A percentile compares a stretch with the other conserved stretches of the same genome.
Conservation (phyloP, 768 basidiomycete genomes). For the Suillus clintonianus region DNA sequence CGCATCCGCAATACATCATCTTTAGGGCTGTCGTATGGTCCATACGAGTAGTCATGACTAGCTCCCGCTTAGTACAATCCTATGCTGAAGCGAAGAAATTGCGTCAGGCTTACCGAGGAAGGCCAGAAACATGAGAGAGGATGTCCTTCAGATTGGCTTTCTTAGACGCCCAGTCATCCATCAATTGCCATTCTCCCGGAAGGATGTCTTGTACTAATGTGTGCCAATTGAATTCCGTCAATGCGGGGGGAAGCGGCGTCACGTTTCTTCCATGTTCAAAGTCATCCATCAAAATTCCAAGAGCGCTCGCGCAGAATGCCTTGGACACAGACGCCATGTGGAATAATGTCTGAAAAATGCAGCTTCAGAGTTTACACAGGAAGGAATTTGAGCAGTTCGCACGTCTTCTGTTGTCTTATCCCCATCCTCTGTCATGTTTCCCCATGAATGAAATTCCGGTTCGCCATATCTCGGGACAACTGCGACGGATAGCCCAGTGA, state of each 20-base stretch:
- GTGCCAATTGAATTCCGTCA: conserved; percentile 36
- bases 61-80: background rate
- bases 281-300: conserved; percentile 46
- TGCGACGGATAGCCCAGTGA: conserved; percentile 33
- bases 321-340: conserved; percentile 39
- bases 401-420: conserved; percentile 36
- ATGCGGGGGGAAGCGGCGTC: conserved; percentile 32
- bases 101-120: conserved; percentile 30
- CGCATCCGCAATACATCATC: conserved; percentile 26
- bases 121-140: conserved; percentile 42
- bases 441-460: conserved; percentile 36
- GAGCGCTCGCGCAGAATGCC: conserved; percentile 38
- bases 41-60: conserved; percentile 38
- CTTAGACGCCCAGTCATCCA: conserved; percentile 41
- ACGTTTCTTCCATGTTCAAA: conserved; percentile 36
- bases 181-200: conserved; percentile 41
- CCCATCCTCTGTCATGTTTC: conserved; percentile 35
- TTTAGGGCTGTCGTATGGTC: conserved; percentile 25
- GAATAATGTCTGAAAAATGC: conserved; percentile 36
- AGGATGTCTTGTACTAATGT: conserved; percentile 39
- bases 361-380: background rate
- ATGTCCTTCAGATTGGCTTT: conserved; percentile 39
- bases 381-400: conserved; percentile 9
- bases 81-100: background rate
- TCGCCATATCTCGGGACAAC: conserved; percentile 25